Base-by-base conservation (phyloP, 441 rosid genomes). In the Sinapis alba region DNA sequence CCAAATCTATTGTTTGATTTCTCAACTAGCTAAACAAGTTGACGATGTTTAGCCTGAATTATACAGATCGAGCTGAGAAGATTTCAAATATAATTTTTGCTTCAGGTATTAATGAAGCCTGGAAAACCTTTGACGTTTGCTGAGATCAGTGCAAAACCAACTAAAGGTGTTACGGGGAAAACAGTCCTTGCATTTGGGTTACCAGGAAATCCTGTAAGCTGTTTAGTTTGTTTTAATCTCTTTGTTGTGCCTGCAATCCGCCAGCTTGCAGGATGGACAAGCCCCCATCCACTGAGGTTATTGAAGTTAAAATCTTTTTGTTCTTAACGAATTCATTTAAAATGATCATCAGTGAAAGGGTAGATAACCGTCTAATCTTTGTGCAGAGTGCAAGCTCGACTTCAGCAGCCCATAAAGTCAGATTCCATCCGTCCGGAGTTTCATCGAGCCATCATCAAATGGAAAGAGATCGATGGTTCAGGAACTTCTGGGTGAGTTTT, bases 201-300 rank as follows among this genome's bases (percentile, higher is more conserved):
- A 76, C 99, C 99, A 32, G 99, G 99, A 79, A 93, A 93, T 83
- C 99, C 98, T 76, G 98, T 89, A 74, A 87, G 98, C 90, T 85
- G 97, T 82, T 71, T 93, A 62, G 98, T 93, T 75, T 89, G 96
- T 81, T 96, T 96, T 83, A 84, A 90, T 85, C 86, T 93, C 77
- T 96, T 89, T 78, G 93, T 93, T 56, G 88, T 89, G 74, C 98
- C 97, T 62, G 64, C 97, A 34, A 85, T 92, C 68, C 98, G 85
- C 75, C 82, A 45, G 83, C 88, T 93, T 65, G 85, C 97, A 38
- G 98, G 98, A 89, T 93, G 97, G 98, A 76, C 67, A 75, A 88
- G 83, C 84, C 91, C 98, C 19, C 82, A 85, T 78, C 89, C 83
- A 76, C 57, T 74, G 81, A 93, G 98, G 98, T 96, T 71, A 67